These are phyloP conservation scores for Aspergillus sp. DNA, from an alignment of 2,329 filamentous ascomycete genomes.

Conservation along the genomic window DNA sequence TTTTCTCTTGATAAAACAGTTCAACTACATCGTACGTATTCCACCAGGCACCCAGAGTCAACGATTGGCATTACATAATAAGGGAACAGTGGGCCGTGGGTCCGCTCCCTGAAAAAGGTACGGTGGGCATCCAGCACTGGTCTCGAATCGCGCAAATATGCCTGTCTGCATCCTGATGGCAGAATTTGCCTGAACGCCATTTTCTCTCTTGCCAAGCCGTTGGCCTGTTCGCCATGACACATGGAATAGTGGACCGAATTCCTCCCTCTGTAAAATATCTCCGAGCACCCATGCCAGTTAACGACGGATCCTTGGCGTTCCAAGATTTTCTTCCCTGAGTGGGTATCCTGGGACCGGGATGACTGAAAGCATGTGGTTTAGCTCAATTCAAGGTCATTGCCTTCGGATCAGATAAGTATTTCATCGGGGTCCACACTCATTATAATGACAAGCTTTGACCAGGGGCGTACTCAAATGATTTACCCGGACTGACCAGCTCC, in stretches of 20 bases:
- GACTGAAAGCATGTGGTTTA: not conserved
- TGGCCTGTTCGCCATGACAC: not conserved
- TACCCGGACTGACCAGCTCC: not conserved
- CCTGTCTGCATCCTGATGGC: not conserved
- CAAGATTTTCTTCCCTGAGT: not conserved
- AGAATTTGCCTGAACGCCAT: not conserved
- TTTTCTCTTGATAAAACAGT: too few relatives aligned
- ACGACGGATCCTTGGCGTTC: not conserved
- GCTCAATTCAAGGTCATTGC: not conserved
- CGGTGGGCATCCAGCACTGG: not conserved
- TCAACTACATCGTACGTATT: too few relatives aligned
- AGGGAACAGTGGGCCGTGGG: not conserved
- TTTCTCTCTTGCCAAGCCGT: not conserved
- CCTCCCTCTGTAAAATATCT: not conserved
- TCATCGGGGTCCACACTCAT: not conserved
- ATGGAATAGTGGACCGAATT: not conserved
- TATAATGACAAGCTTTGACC: not conserved
- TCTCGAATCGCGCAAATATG: not conserved
- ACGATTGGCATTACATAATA: not conserved
- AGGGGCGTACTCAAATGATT: not conserved
- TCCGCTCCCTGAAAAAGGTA: not conserved
- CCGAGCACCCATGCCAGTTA: not conserved
- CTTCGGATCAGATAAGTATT: not conserved
- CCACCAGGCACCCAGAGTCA: not conserved
- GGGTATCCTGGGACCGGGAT: not conserved